Conservation (phyloP, 331 rosid genomes). For the Pyrus hybrid region DNA sequence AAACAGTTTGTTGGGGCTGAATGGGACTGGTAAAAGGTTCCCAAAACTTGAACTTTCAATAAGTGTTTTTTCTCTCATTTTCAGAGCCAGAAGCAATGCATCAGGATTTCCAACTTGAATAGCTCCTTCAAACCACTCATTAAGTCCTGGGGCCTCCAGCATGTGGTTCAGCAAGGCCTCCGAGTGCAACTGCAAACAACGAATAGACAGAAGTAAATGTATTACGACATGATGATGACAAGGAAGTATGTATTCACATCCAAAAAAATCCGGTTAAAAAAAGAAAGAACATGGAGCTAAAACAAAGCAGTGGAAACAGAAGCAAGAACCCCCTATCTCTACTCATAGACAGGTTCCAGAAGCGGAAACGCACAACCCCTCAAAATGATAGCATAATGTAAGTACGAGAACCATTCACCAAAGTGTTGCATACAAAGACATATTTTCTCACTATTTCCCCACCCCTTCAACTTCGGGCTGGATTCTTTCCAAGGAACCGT, state of each 20-base stretch:
- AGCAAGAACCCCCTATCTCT: neutral
- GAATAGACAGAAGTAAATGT: neutral
- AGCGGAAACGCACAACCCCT: neutral
- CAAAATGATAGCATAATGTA: neutral
- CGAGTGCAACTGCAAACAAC: constrained; percentile 52
- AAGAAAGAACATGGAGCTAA: neutral
- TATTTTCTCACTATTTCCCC: neutral
- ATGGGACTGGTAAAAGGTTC: constrained; percentile 66
- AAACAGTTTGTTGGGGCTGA: constrained; percentile 53
- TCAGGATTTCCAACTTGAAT: constrained; percentile 79
- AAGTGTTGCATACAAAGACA: neutral
- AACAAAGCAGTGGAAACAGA: neutral
- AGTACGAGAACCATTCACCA: neutral
- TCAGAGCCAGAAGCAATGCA: constrained; percentile 78
- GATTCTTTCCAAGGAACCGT: neutral
- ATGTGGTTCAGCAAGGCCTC: constrained; percentile 50
- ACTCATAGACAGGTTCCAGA: neutral
- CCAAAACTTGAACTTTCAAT: constrained; percentile 41
- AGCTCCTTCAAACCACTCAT: constrained; percentile 79
- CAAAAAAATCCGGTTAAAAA: neutral
- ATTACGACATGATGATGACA: neutral
- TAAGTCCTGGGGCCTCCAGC: constrained; percentile 69
- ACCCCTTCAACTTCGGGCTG: neutral
- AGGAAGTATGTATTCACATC: neutral
- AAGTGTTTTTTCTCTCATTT: constrained; percentile 41